A percentile compares a stretch with the other conserved stretches of the same genome.
phyloP scores from a whole-genome alignment of 176 grass and related monocot genomes.

The Triticum dicoccoides region DNA sequence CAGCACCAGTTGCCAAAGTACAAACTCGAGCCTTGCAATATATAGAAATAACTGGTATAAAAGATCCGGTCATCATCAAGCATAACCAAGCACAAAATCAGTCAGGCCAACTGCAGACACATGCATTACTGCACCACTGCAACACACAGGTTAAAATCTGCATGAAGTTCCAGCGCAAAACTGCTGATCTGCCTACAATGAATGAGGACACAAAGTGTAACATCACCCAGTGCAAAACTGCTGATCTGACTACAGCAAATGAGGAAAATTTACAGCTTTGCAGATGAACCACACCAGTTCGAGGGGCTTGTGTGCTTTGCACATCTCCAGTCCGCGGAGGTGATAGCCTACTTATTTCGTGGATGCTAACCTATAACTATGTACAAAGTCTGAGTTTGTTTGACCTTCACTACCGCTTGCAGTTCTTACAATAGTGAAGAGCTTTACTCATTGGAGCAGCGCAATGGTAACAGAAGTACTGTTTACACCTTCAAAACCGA shows the following conservation, averaged over 20 bases:
- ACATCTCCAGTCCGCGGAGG: background rate
- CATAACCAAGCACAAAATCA: background rate
- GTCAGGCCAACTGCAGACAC: background rate
- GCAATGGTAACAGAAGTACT: conserved; percentile 71
- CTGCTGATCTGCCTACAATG: too few relatives aligned
- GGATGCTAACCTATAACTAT: background rate
- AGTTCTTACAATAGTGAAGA: conserved; percentile 46
- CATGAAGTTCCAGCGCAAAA: background rate
- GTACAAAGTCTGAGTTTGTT: background rate
- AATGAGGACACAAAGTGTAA: background rate
- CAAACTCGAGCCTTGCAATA: too few relatives aligned
- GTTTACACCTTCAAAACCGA: conserved; percentile 55
- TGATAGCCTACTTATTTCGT: conserved; percentile 3
- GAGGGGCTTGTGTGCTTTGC: background rate
- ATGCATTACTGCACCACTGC: background rate
- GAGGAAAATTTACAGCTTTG: background rate
- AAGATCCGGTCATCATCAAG: too few relatives aligned
- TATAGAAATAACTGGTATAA: too few relatives aligned
- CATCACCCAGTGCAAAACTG: background rate
- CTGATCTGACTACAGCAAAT: background rate
- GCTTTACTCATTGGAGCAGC: conserved; percentile 47
- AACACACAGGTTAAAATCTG: background rate
- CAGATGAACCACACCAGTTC: background rate
- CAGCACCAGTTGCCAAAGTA: too few relatives aligned
- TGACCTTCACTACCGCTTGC: conserved; percentile 22